phyloP scores from a whole-genome alignment of 176 grass and related monocot species.

The Aegilops tauschii region DNA sequence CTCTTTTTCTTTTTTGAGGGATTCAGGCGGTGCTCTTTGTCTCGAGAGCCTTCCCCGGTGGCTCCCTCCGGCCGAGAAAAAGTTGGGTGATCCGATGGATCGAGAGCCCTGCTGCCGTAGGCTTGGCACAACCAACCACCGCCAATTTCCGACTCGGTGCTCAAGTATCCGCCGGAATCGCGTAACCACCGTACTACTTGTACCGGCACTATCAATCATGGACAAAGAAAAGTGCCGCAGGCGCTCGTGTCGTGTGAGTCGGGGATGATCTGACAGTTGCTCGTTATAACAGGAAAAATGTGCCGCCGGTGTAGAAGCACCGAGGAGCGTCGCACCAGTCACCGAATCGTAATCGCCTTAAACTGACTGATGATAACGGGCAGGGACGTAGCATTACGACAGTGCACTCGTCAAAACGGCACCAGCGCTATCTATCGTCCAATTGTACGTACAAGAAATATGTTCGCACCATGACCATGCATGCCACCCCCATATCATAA shows the following conservation, averaged over 20 bases:
- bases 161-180: background rate
- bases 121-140: no score
- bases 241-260: background rate
- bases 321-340: background rate
- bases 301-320: background rate
- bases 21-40: background rate
- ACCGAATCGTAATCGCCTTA: background rate
- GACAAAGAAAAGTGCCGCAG: background rate
- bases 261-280: background rate
- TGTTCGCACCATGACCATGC: no score
- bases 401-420: conserved; percentile 16
- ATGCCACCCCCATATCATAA: background rate
- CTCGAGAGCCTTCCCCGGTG: background rate
- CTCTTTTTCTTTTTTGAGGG: background rate
- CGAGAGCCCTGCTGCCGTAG: no score
- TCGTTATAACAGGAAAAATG: background rate
- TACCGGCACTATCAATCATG: background rate
- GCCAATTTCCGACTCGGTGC: no score
- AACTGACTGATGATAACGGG: background rate
- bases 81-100: no score
- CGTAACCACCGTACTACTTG: background rate
- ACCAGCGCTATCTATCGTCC: background rate
- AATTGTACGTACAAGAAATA: background rate
- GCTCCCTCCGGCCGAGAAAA: background rate
- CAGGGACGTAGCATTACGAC: background rate